Base-by-base conservation (phyloP, 2,329 filamentous ascomycete species). In the Aspergillus calidoustus region DNA sequence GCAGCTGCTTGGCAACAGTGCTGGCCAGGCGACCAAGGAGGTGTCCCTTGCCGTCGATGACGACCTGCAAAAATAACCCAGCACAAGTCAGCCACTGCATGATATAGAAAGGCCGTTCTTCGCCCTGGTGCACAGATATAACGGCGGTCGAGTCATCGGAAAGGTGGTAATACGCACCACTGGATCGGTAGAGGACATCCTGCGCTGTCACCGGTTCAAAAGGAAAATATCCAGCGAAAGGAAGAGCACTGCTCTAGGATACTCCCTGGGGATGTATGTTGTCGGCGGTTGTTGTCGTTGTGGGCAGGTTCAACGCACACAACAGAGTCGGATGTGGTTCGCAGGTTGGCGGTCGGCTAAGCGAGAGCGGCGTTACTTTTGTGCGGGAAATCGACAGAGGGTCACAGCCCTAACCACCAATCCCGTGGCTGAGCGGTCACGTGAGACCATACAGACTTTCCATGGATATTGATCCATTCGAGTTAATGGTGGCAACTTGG, bases 31-130 rank as follows among this genome's bases (percentile, higher is more conserved):
- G 94, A 87, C 95, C 95, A 84, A 99, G 93, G 82, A 99, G 91
- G 86, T 99, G 95, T 85, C 95, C 95, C 90, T 99, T 99, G 92
- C 93, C 95, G 90, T 99, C 95, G 82, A 99, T 96, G 86, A 97
- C 91, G 86, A 97, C 90, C 93, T 97, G 74, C 69, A 72, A 60
- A 69, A 67, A 66, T 74, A 57, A 54, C 34, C 72, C n/a, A 80
- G 75, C 57, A 80, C 70, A 63, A 78, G 77, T 83, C 79, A 71
- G 81, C 72, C 65, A 73, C 68, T 55, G 30, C n/a, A 47, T 47
- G 25, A 38, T 30, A 8, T 34, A 9, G n/a, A 48, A 22, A 30
- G 28, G 19, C 46, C 44, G 34, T 15, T 15, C 19, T 50, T 38
- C 38, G 54, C 54, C 46, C 22, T 43, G 46, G 23, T 47, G 57